Evolutionary conservation across 1,139 yeast genomes (phyloP), one percentile per base, ranked within the genome.

Genomic region (Geotrichum phurueaensis): DNA sequence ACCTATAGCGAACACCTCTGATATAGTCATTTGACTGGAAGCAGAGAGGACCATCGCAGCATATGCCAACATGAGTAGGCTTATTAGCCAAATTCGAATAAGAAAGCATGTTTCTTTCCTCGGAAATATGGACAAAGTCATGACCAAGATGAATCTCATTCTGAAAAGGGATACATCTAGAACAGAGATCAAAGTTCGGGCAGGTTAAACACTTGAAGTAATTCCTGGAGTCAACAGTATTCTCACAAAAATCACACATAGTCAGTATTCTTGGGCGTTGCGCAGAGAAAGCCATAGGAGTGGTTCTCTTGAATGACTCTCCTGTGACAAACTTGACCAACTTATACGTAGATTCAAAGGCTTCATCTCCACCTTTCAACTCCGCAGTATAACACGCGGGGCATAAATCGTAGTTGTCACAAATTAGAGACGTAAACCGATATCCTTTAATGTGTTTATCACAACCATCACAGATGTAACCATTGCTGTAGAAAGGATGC

Each of bases 151-250:
- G 68, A 27, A 51, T 39, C 9, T 20, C 39, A 13, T 52, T 22
- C 20, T 56, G 54, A 18, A 48, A 36, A 13, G n/a, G 13, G 33
- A 56, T 56, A 66, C 84, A 81, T 4, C 64, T 60, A 39, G 73
- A 73, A 67, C 84, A 81, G 62, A 81, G 72, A 64, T 81, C 84
- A 66, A 72, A 81, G 63, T 81, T 78, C 2, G 69, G 64, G 64
- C 84, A 81, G 20, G 76, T 74, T 61, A 76, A 70, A 65, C 84
- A 81, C 59, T 75, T 73, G 69, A 72, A 80, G 58, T 84, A 75
- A 13, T 65, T 62, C 1, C 84, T 84, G 20, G 43, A 65, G 45
- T 79, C 70, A 10, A 59, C 54, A 25, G 47, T 45, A n/a, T 54
- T 54, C 18, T 57, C 54, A 51, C 67, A 65, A 25, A 58, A 56